A percentile compares a stretch with the other conserved stretches of the same genome.
Conservation (phyloP, 2,329 filamentous ascomycete genomes). For the Gnomoniopsis sp. region DNA sequence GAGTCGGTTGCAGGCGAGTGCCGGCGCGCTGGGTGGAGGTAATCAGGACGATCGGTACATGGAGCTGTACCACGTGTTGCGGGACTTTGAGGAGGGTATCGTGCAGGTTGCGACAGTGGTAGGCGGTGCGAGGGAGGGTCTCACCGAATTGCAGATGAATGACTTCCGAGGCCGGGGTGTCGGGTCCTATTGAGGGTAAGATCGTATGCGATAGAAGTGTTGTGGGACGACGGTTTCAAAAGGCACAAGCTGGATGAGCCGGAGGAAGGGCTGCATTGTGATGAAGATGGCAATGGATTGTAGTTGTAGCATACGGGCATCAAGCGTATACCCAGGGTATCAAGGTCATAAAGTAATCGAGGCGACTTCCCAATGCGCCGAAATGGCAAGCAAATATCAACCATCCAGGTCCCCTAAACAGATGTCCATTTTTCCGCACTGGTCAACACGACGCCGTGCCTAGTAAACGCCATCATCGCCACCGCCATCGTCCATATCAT, state of each 20-base stretch:
- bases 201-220: background rate
- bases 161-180: constrained; percentile 33
- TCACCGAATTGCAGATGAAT: constrained; percentile 55
- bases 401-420: background rate
- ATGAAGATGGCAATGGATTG: background rate
- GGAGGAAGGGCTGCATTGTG: background rate
- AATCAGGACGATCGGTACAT: constrained; percentile 42
- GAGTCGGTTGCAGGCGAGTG: constrained; percentile 46
- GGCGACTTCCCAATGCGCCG: background rate
- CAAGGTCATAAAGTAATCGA: constrained; percentile 4
- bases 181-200: constrained; percentile 19
- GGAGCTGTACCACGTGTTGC: constrained; percentile 56
- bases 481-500: constrained; percentile 46
- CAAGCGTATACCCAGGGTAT: constrained; percentile 15
- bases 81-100: constrained; percentile 64
- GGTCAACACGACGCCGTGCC: background rate
- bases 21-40: constrained; percentile 32
- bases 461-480: constrained; percentile 25
- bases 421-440: background rate
- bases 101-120: constrained; percentile 60
- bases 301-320: constrained; percentile 11
- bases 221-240: background rate
- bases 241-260: background rate
- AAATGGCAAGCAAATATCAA: background rate
- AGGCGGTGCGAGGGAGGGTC: constrained; percentile 55